A percentile compares a stretch with the other conserved stretches of the same genome.
These are phyloP conservation scores for Leptodontidium sp. DNA, from an alignment of 2,329 filamentous ascomycete genomes.

Conservation along the genomic window DNA sequence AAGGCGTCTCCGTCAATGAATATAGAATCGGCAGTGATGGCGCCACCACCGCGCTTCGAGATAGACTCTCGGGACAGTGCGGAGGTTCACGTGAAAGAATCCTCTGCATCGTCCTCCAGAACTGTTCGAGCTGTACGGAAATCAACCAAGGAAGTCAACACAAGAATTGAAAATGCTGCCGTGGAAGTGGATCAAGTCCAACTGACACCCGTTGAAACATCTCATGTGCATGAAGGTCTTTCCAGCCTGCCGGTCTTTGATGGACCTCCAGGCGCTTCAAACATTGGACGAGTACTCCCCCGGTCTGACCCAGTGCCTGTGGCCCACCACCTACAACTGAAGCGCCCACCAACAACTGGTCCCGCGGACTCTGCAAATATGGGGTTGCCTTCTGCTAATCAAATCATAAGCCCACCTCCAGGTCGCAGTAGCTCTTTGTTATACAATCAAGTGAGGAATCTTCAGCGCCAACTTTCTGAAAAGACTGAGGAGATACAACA, in stretches of 20 bases:
- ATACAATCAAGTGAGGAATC: slow-evolving; percentile 57
- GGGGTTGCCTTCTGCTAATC: slow-evolving; percentile 13
- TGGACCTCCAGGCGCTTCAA: slow-evolving; percentile 11
- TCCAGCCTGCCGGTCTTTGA: slow-evolving; percentile 13
- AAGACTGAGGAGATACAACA: slow-evolving; percentile 57
- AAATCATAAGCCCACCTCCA: slow-evolving; percentile 19
- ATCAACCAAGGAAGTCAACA: not conserved
- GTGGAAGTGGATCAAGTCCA: slow-evolving; percentile 3
- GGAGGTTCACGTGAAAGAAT: not conserved
- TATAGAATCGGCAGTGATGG: not conserved
- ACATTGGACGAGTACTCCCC: slow-evolving; percentile 24
- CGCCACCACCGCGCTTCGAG: slow-evolving; percentile 6
- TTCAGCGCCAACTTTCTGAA: slow-evolving; percentile 57
- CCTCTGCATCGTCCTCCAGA: not conserved
- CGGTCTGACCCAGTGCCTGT: slow-evolving; percentile 23
- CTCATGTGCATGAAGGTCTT: not conserved
- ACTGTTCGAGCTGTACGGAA: not conserved
- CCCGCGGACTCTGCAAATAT: not conserved
- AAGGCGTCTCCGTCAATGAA: not conserved
- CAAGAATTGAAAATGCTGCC: not conserved
- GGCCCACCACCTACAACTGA: slow-evolving; percentile 28
- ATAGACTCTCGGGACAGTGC: not conserved
- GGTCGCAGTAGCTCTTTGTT: slow-evolving; percentile 48
- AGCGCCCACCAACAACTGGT: slow-evolving; percentile 17
- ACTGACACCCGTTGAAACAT: not conserved